Evolutionary conservation across 352 stramenopile species (phyloP), one percentile per base, ranked within the genome.

Genomic region (Plasmopara viticola): DNA sequence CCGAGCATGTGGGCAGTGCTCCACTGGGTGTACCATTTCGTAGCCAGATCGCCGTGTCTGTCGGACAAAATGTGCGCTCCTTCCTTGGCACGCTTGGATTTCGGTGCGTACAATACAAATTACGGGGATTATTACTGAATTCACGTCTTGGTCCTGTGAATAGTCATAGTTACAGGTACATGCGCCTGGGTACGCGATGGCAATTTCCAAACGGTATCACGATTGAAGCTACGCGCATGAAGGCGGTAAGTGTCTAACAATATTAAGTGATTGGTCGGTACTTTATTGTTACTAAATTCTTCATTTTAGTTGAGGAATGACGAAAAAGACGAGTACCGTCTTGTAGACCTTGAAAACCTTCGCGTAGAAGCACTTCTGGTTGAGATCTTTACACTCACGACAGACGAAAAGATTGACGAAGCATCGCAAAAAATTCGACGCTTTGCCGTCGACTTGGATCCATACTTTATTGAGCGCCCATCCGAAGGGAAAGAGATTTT

Each of bases 371-470:
- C 83, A n/a, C 62, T 91, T 5, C 66, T 94, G 6, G 72, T 94
- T n/a, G 83, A 94, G 56, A 86, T 94, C 17, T 91, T 78, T 18
- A 68, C 81, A 28, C 72, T 94, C 33, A 90, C 83, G 34, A 90
- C 78, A 9, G 83, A 94, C 43, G 83, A 94, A 33, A 87, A 89
- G 53, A 90, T 94, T 37, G 83, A 94, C 42, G 83, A 91, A 29
- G 79, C 74, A 0, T 87, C 80, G 5, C 78, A 91, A 31, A 86
- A 87, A 58, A 89, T 94, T 50, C 77, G 80, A 28, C 74, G 83
- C 20, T 90, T 94, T 57, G 74, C 81, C 20, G 74, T 84, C 13
- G 81, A 94, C 51, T 41, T 94, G 41, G 81, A 91, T 34, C 80
- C 83, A 52, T 92, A 89, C 62, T 90, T 93, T 30, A 78, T 93